Evolutionary conservation across 2,329 filamentous ascomycete species (phyloP).

Genomic region (Coniosporium tulheliwenetii): DNA sequence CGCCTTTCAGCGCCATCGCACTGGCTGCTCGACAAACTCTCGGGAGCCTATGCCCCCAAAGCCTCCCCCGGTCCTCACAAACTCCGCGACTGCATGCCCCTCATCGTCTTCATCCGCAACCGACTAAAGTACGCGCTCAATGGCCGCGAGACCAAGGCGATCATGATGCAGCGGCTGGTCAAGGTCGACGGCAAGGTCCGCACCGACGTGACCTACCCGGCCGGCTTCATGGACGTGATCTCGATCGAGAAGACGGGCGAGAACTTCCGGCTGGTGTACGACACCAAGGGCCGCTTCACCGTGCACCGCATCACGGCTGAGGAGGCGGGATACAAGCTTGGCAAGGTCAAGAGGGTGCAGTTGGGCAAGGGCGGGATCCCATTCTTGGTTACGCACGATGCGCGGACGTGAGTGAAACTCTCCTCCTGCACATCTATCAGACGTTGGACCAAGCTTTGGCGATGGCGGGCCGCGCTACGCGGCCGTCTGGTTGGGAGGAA

Average conservation of each 20-base stretch:
- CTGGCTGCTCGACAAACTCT: conserved; percentile 99
- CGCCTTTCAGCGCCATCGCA: conserved; percentile 96
- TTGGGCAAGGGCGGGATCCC: conserved; percentile 98
- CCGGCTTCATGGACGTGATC: conserved; percentile 99
- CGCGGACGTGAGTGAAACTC: conserved; percentile 82
- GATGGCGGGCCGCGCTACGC: conserved; percentile 29
- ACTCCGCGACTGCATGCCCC: conserved; percentile 94
- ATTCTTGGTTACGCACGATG: conserved; percentile 99
- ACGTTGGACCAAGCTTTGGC: conserved; percentile 99
- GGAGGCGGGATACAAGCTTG: conserved; percentile 99
- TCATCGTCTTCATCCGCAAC: conserved; percentile 94
- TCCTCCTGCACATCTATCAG: conserved; percentile 87
- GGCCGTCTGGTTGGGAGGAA: conserved; percentile 6
- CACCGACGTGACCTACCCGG: conserved; percentile 93
- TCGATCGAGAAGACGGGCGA: conserved; percentile 99
- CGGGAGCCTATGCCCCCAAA: conserved; percentile 56
- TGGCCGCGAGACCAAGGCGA: conserved; percentile 90
- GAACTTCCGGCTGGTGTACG: conserved; percentile 99
- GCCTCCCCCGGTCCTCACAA: conserved; percentile 88
- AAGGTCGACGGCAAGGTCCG: conserved; percentile 99
- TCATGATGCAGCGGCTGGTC: conserved; percentile 98
- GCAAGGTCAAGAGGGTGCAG: conserved; percentile 99
- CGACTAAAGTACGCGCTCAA: conserved; percentile 99
- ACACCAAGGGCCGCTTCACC: conserved; percentile 99
- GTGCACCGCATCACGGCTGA: conserved; percentile 98